These are phyloP conservation scores for Cucurbita maxima DNA, from an alignment of 306 rosid species.

Conservation along the genomic window DNA sequence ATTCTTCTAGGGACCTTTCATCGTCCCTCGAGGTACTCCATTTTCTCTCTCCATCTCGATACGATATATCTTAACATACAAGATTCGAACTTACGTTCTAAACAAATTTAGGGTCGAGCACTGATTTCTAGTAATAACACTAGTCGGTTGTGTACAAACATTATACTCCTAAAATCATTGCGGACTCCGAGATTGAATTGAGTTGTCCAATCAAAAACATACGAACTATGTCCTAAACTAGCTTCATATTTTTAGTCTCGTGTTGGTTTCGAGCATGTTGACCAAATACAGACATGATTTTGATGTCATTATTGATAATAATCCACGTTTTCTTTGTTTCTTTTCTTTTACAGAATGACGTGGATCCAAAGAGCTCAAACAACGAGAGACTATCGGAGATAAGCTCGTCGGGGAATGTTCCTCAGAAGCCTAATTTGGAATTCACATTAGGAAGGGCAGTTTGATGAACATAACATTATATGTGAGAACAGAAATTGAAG, in stretches of 20 bases:
- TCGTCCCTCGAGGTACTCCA: constrained; percentile 23
- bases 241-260: not conserved
- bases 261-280: not conserved
- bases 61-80: not conserved
- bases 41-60: not conserved
- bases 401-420: constrained; percentile 37
- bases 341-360: constrained; percentile 24
- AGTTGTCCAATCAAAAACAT: not conserved
- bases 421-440: constrained; percentile 48
- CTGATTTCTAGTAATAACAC: not conserved
- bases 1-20: too few relatives aligned
- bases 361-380: constrained; percentile 50
- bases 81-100: not conserved
- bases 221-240: not conserved
- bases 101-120: not conserved
- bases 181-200: not conserved
- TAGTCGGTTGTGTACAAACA: not conserved
- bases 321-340: not conserved
- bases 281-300: too few relatives aligned
- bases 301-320: not conserved
- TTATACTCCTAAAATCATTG: not conserved
- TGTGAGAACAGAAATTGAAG: not conserved
- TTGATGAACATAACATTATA: constrained; percentile 14
- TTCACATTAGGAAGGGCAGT: constrained; percentile 58
- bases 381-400: constrained; percentile 53